phyloP scores from a whole-genome alignment of 2,329 filamentous ascomycete genomes.

The Paraconiothyrium brasiliense region DNA sequence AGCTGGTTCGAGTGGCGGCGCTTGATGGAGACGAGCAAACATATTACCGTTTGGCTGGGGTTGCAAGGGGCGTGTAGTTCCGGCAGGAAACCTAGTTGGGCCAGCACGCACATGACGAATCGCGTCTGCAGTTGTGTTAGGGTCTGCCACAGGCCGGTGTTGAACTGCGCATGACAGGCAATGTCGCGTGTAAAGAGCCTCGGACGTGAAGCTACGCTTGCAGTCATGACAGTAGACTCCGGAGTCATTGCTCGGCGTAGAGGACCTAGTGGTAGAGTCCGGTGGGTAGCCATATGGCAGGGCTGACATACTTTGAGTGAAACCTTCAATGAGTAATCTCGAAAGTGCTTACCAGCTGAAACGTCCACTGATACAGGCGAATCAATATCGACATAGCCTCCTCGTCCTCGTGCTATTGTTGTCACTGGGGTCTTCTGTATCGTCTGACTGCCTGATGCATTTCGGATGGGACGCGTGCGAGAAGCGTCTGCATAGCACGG shows the following conservation, averaged over 20 bases:
- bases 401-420: neutral
- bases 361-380: neutral
- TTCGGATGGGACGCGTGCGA: constrained; percentile 16
- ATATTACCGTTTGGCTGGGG: too few relatives aligned
- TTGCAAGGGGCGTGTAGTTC: too few relatives aligned
- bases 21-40: too few relatives aligned
- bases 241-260: constrained; percentile 17
- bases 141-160: neutral
- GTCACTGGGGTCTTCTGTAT: too few relatives aligned
- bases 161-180: constrained; percentile 30
- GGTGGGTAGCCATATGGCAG: neutral
- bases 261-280: constrained; percentile 13
- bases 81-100: too few relatives aligned
- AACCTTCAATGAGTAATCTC: neutral
- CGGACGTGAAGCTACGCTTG: constrained; percentile 30
- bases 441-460: neutral
- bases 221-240: constrained; percentile 30
- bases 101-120: neutral
- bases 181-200: constrained; percentile 29
- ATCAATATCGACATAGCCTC: constrained; percentile 25
- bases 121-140: neutral
- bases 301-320: neutral
- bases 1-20: too few relatives aligned
- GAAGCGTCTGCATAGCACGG: constrained; percentile 19
- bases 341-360: neutral